phyloP scores from a whole-genome alignment of 345 rosid genomes.

The Populus simonii region DNA sequence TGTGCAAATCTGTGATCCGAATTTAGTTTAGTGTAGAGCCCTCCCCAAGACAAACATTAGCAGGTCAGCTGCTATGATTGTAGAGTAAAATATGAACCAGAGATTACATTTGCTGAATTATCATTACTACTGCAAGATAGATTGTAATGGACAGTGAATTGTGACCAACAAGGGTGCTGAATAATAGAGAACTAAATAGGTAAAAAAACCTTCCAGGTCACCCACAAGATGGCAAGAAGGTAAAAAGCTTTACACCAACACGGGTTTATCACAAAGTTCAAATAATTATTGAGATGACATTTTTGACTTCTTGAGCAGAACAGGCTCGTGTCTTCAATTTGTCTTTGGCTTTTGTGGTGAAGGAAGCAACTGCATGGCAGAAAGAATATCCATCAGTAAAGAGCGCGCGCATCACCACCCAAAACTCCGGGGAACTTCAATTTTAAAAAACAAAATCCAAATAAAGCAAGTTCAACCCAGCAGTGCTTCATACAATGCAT shows the following conservation, averaged over 20 bases:
- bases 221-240: conserved; percentile 20
- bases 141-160: conserved; percentile 16
- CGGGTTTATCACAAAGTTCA: conserved; percentile 8
- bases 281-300: conserved; percentile 30
- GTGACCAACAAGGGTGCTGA: conserved; percentile 12
- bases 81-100: neutral
- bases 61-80: neutral
- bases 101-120: neutral
- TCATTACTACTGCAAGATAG: neutral
- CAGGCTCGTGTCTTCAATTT: conserved; percentile 27
- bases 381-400: conserved; percentile 9
- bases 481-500: neutral
- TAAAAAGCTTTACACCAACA: conserved; percentile 30
- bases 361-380: conserved; percentile 61
- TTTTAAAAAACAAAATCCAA: neutral
- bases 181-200: neutral
- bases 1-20: neutral
- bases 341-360: conserved; percentile 58
- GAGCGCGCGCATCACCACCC: neutral
- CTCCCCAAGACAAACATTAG: neutral
- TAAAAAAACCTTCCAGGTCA: conserved; percentile 4
- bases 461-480: neutral
- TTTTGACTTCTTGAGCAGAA: conserved; percentile 9
- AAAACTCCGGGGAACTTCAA: neutral
- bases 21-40: neutral